Percentiles rank a stretch among this genome's conserved stretches.
These are phyloP conservation scores for Sisymbrium altissimum DNA, from an alignment of 345 rosid species.

Conservation along the genomic window DNA sequence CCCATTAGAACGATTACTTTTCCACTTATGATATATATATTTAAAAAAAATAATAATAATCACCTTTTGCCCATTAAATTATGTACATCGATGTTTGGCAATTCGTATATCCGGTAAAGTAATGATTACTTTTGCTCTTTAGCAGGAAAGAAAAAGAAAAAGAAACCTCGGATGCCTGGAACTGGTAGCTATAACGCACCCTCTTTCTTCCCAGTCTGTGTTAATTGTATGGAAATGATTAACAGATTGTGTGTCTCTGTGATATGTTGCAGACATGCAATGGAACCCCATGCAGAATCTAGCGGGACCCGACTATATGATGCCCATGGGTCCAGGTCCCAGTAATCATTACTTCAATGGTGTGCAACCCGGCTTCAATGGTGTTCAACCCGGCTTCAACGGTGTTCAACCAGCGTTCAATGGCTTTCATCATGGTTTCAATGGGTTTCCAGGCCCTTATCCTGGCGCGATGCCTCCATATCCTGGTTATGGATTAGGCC, in stretches of 20 bases:
- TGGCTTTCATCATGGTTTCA: conserved; percentile 32
- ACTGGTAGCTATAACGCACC: conserved; percentile 16
- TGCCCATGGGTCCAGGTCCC: conserved; percentile 69
- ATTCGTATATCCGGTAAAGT: background rate
- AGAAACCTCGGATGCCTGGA: conserved; percentile 55
- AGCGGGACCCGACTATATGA: conserved; percentile 72
- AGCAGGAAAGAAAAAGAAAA: conserved; percentile 80
- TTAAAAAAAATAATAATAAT: too few species aligned
- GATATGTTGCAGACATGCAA: conserved; percentile 50
- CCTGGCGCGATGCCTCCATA: conserved; percentile 28
- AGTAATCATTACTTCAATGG: conserved; percentile 69
- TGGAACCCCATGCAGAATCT: conserved; percentile 71
- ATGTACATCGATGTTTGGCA: background rate
- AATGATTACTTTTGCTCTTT: conserved; percentile 4
- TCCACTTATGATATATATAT: background rate
- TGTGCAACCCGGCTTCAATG: conserved; percentile 23
- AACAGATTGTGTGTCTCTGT: conserved; percentile 17
- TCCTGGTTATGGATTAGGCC: conserved; percentile 24
- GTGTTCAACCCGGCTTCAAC: conserved; percentile 28
- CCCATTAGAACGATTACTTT: too few species aligned
- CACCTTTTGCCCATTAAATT: background rate
- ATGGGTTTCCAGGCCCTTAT: conserved; percentile 32
- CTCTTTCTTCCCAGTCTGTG: background rate
- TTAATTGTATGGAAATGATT: background rate
- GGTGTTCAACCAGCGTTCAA: conserved; percentile 34